Percentiles rank a stretch among this genome's conserved stretches.
phyloP scores from a whole-genome alignment of 192 early-diverging fungal species.

The Umbelopsis ramanniana region DNA sequence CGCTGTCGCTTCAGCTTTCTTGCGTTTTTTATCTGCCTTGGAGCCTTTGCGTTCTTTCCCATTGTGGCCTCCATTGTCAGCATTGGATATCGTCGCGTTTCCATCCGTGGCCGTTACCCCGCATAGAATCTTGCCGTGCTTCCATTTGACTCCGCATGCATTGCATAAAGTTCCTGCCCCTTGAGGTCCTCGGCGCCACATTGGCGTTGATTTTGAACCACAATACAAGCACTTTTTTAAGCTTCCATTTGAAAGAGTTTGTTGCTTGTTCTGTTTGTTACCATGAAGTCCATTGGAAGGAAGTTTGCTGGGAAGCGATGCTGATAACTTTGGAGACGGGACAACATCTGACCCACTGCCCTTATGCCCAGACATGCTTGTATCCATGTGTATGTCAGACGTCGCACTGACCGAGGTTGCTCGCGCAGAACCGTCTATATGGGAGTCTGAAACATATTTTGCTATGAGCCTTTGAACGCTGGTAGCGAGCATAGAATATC shows the following conservation, averaged over 20 bases:
- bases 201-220: conserved; percentile 68
- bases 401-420: not conserved
- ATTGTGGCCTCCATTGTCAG: not conserved
- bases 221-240: conserved; percentile 70
- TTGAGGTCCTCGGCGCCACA: conserved; percentile 78
- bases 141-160: conserved; percentile 85
- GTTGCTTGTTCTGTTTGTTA: conserved; percentile 2
- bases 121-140: conserved; percentile 73
- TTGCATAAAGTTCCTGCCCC: conserved; percentile 78
- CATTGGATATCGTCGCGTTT: no score
- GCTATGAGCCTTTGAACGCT: no score
- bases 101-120: conserved; percentile 25
- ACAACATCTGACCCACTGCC: conserved; percentile 6
- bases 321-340: not conserved
- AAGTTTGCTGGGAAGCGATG: conserved; percentile 13
- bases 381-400: conserved; percentile 19
- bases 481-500: no score
- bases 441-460: not conserved
- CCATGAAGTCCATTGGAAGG: not conserved
- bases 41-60: conserved; percentile 26
- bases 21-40: conserved; percentile 24
- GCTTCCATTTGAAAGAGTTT: conserved; percentile 19
- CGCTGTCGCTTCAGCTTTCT: conserved; percentile 13
- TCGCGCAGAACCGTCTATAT: conserved; percentile 4
- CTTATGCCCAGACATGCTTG: conserved; percentile 5